Evolutionary conservation across 768 basidiomycete genomes (phyloP).

Genomic region (Lentinula lateritia): DNA sequence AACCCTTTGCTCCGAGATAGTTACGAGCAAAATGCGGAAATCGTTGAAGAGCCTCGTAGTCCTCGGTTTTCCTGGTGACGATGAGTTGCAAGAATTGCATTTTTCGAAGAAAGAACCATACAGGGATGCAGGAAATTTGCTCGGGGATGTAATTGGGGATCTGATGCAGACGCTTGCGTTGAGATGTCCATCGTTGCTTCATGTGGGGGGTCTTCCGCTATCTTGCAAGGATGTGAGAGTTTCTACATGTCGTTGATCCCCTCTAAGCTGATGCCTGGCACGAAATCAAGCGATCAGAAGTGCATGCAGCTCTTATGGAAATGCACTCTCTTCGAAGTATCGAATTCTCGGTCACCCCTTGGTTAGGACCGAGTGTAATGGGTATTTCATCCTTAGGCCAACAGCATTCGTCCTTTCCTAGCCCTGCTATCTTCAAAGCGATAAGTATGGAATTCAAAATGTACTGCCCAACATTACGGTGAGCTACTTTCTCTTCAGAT

Average conservation of each 20-base stretch:
- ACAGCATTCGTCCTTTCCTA: not conserved
- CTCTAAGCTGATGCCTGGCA: not conserved
- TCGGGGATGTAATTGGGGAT: not conserved
- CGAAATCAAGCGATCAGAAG: not conserved
- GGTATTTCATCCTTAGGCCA: not conserved
- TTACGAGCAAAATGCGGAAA: not conserved
- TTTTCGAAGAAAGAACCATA: not conserved
- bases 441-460: conserved; percentile 4
- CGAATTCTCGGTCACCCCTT: not conserved
- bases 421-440: not conserved
- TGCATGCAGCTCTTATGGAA: conserved; percentile 1
- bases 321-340: conserved; percentile 3
- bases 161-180: not conserved
- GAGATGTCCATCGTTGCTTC: not conserved
- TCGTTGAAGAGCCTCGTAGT: not conserved
- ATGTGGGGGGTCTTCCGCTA: not conserved
- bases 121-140: not conserved
- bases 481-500: not conserved
- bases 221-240: not conserved
- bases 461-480: not conserved
- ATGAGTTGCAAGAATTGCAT: not conserved
- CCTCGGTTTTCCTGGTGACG: not conserved
- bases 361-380: not conserved
- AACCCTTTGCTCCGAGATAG: not conserved
- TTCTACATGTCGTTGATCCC: no score